Evolutionary conservation across 2,329 filamentous ascomycete genomes (phyloP).

Genomic region (Boeremia exigua): DNA sequence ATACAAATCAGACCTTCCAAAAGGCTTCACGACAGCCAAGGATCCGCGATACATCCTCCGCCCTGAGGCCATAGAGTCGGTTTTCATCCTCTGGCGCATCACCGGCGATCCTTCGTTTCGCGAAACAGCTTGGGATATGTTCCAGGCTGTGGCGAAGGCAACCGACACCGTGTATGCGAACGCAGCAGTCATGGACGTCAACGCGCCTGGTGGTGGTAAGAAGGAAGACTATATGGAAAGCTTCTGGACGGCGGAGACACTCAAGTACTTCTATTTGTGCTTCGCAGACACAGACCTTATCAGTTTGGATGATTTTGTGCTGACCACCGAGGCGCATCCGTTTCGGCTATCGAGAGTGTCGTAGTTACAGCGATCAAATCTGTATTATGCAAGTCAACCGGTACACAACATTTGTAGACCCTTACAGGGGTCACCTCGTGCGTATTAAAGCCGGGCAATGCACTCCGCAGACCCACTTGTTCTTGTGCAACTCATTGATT

Average conservation of each 20-base stretch:
- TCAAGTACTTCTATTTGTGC: conserved; percentile 57
- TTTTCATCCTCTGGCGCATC: conserved; percentile 65
- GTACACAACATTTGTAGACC: too few species aligned
- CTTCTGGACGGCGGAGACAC: conserved; percentile 57
- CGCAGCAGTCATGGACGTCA: conserved; percentile 53
- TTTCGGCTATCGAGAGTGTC: conserved; percentile 39
- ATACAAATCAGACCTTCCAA: conserved; percentile 41
- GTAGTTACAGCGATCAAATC: not conserved
- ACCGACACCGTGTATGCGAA: conserved; percentile 52
- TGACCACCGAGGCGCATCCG: conserved; percentile 57
- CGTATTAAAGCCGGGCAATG: not conserved
- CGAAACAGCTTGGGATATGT: conserved; percentile 56
- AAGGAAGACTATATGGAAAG: conserved; percentile 55
- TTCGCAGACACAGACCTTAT: conserved; percentile 53
- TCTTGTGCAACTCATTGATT: conserved; percentile 9
- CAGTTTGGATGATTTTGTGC: conserved; percentile 55
- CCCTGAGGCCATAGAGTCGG: conserved; percentile 64
- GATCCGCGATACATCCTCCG: conserved; percentile 54
- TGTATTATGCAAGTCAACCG: not conserved
- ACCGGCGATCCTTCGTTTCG: conserved; percentile 56
- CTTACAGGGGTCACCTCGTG: not conserved
- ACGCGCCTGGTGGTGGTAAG: conserved; percentile 30
- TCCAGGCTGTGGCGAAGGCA: conserved; percentile 48
- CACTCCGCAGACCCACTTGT: conserved; percentile 21
- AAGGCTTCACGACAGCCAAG: conserved; percentile 50